Conservation (phyloP, 2,329 filamentous ascomycete genomes). For the Macrophomina pseudophaseolina region DNA sequence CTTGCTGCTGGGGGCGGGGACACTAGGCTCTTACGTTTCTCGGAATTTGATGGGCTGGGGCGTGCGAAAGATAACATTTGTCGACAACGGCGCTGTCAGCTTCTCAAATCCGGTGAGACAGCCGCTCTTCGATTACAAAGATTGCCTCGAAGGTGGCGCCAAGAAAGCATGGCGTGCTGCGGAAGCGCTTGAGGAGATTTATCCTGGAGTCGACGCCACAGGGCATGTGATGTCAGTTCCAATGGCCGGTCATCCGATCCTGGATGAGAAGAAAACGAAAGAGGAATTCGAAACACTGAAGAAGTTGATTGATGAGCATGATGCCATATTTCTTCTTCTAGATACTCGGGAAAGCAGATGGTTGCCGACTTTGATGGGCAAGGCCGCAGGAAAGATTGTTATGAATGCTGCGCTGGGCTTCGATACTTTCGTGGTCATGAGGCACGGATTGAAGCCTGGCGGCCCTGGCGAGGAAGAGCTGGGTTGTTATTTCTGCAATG, state of each 20-base stretch:
- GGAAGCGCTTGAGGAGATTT: conserved; percentile 80
- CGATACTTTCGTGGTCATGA: conserved; percentile 96
- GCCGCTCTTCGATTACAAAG: conserved; percentile 86
- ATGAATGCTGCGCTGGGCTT: conserved; percentile 97
- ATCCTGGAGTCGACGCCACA: conserved; percentile 82
- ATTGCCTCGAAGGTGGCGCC: conserved; percentile 83
- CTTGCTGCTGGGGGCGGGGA: conserved; percentile 88
- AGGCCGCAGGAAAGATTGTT: conserved; percentile 89
- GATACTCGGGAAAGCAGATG: conserved; percentile 93
- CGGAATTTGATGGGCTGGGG: conserved; percentile 95
- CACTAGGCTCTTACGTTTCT: conserved; percentile 90
- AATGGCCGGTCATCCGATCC: conserved; percentile 91
- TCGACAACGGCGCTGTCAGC: conserved; percentile 91
- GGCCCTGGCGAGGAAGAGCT: conserved; percentile 66
- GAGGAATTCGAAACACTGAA: conserved; percentile 77
- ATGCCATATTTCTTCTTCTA: conserved; percentile 96
- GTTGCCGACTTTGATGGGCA: conserved; percentile 96
- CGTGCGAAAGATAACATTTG: conserved; percentile 90
- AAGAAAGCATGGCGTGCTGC: conserved; percentile 84
- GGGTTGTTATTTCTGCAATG: conserved; percentile 98
- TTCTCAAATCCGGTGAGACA: conserved; percentile 97
- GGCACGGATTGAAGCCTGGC: conserved; percentile 72
- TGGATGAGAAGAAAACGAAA: conserved; percentile 71
- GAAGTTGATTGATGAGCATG: conserved; percentile 78
- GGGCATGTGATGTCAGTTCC: conserved; percentile 87